A percentile compares a stretch with the other conserved stretches of the same genome.
phyloP scores from a whole-genome alignment of 139 green algal species.

The Pleodorina starrii region DNA sequence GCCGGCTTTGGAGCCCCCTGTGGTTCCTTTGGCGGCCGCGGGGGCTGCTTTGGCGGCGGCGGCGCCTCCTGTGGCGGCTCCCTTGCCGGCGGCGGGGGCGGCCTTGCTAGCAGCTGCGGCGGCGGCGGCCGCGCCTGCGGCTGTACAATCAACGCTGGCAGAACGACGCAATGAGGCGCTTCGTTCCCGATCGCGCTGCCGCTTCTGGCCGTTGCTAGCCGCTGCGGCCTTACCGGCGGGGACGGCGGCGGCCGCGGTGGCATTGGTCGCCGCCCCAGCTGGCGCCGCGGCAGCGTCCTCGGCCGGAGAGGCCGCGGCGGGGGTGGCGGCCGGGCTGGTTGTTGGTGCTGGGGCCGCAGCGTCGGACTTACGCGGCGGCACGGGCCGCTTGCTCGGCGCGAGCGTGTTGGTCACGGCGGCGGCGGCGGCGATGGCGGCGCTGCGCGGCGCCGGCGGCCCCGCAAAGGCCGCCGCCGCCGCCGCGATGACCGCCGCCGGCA shows the following conservation, averaged over 20 bases:
- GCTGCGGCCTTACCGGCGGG: too few species aligned
- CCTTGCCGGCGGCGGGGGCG: too few species aligned
- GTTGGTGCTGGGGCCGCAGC: not conserved
- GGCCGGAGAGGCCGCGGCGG: not conserved
- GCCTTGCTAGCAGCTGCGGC: not conserved
- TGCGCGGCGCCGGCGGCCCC: not conserved
- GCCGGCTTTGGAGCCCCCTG: not conserved
- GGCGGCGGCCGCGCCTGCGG: not conserved
- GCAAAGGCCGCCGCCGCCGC: not conserved
- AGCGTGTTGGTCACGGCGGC: slow-evolving; percentile 10
- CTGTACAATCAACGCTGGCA: not conserved
- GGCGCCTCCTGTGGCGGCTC: not conserved
- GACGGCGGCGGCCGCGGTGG: not conserved
- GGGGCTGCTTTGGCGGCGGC: not conserved
- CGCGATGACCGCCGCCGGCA: not conserved
- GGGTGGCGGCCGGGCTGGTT: not conserved
- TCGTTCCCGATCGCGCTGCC: not conserved
- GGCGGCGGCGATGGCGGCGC: slow-evolving; percentile 1
- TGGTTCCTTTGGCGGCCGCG: not conserved
- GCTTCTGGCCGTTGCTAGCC: not conserved
- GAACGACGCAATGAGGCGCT: not conserved
- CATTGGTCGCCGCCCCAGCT: not conserved
- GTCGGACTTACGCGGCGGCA: not conserved
- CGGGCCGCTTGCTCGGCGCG: not conserved
- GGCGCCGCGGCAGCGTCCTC: not conserved